Base-by-base conservation (phyloP, 495 filamentous ascomycete genomes). In the Talaromyces nanjingensis region DNA sequence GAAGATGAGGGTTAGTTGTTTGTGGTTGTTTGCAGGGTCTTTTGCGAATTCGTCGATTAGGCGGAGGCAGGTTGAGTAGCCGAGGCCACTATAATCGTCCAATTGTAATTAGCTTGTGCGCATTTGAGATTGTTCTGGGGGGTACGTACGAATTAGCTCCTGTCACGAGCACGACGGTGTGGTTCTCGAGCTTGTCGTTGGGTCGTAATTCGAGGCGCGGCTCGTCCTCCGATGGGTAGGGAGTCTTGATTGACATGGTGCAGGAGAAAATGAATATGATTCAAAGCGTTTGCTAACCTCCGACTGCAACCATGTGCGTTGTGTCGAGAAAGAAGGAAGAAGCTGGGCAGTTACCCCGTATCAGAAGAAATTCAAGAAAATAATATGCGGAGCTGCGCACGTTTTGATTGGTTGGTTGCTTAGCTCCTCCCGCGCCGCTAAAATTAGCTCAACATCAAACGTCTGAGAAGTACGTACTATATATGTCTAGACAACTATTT, bases 41-140 rank as follows among this genome's bases (percentile, higher is more conserved):
- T 73, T 74, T 63, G 96, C 83, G 83, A 96, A 98, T 71, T 97
- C 92, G 77, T 96, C 88, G 65, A 93, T 92, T 18, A 98, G 82
- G 64, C 96, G 92, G 65, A 86, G 84, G 69, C 91, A 91, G 63
- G 90, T 94, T 58, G 89, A 86, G 67, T 91, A 91, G 45, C 94
- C 94, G 63, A 98, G 87, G 56, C 94, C 94, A 74, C 96, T n/a
- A n/a, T n/a, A n/a, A n/a, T n/a, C n/a, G n/a, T n/a, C n/a, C n/a
- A n/a, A n/a, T n/a, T n/a, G n/a, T n/a, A n/a, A n/a, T n/a, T n/a
- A n/a, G n/a, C 27, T 56, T 16, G 20, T 56, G 14, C 1, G 5
- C 24, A 22, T 25, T 31, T 29, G 6, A 29, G 27, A 56, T n/a
- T 56, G 7, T 56, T 25, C 12, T 56, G 22, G 11, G 20, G 22